Percentiles rank a stretch among this genome's conserved stretches.
phyloP scores from a whole-genome alignment of 371 early-diverging fungal genomes.

The Nematocida sp. region DNA sequence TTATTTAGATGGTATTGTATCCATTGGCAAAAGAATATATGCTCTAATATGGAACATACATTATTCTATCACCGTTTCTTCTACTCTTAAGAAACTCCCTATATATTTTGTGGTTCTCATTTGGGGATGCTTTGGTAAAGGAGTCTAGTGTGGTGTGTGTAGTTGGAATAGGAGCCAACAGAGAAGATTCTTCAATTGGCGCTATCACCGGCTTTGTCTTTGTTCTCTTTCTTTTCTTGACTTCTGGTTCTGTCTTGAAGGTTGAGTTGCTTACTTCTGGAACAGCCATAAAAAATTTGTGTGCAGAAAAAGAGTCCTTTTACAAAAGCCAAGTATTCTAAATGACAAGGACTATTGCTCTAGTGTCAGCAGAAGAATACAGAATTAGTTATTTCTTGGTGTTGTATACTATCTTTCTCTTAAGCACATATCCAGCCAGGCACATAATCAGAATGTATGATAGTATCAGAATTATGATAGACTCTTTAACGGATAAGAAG shows the following conservation, averaged over 20 bases:
- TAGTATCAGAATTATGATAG: not conserved
- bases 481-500: conserved; percentile 17
- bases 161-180: not conserved
- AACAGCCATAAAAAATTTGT: conserved; percentile 47
- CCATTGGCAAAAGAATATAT: too few species aligned
- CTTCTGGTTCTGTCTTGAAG: not conserved
- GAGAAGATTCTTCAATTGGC: too few species aligned
- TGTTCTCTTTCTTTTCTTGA: conserved; percentile 37
- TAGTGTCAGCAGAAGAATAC: not conserved
- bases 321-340: too few species aligned
- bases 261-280: conserved; percentile 33
- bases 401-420: conserved; percentile 22
- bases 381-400: conserved; percentile 10
- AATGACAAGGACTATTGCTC: too few species aligned
- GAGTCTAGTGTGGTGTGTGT: not conserved
- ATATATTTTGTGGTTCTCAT: conserved; percentile 32
- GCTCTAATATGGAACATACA: too few species aligned
- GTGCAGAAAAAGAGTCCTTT: too few species aligned
- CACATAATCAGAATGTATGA: conserved; percentile 24
- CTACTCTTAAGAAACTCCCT: conserved; percentile 32
- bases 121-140: conserved; percentile 5
- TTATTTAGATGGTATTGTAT: too few species aligned
- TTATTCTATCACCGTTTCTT: conserved; percentile 50
- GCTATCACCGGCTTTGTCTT: not conserved
- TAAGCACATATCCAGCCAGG: conserved; percentile 12